Percentiles rank a stretch among this genome's conserved stretches.
Conservation (phyloP, 2,329 filamentous ascomycete genomes). For the Peltaster fructicola region DNA sequence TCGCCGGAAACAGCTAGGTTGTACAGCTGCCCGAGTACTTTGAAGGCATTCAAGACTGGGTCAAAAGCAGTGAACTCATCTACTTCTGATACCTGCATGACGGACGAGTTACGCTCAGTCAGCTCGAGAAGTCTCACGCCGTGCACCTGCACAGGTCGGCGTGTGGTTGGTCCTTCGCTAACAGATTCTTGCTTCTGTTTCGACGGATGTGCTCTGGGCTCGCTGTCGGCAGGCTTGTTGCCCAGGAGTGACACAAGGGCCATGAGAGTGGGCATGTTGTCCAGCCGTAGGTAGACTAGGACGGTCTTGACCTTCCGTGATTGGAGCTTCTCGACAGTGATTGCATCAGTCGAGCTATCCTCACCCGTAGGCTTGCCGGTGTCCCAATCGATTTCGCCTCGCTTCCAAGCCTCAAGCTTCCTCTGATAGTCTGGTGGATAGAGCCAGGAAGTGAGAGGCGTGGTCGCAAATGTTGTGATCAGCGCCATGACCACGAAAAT, state of each 20-base stretch:
- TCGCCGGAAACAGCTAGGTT: constrained; percentile 69
- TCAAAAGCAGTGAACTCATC: constrained; percentile 51
- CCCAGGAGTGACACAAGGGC: constrained; percentile 67
- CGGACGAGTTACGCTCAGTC: constrained; percentile 81
- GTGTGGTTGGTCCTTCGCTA: constrained; percentile 6
- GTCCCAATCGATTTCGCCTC: constrained; percentile 84
- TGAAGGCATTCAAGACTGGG: constrained; percentile 80
- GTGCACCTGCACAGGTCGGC: constrained; percentile 48
- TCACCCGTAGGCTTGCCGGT: constrained; percentile 33
- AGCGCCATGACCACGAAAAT: constrained; percentile 93
- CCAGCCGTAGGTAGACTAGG: constrained; percentile 66
- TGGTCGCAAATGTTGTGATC: constrained; percentile 69
- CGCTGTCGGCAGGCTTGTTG: constrained; percentile 27
- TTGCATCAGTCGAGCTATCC: constrained; percentile 16
- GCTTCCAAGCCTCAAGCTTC: constrained; percentile 57
- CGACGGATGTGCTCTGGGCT: constrained; percentile 22
- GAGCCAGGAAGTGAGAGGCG: constrained; percentile 52
- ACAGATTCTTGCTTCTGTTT: constrained; percentile 9
- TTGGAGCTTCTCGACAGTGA: constrained; percentile 31
- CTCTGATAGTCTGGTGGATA: constrained; percentile 65
- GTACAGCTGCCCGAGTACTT: constrained; percentile 69
- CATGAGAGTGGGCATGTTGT: constrained; percentile 67
- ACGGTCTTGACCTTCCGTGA: constrained; percentile 41
- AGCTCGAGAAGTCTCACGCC: constrained; percentile 75
- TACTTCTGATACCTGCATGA: constrained; percentile 80